Base-by-base conservation (phyloP, 306 rosid genomes). In the Cucurbita moschata region DNA sequence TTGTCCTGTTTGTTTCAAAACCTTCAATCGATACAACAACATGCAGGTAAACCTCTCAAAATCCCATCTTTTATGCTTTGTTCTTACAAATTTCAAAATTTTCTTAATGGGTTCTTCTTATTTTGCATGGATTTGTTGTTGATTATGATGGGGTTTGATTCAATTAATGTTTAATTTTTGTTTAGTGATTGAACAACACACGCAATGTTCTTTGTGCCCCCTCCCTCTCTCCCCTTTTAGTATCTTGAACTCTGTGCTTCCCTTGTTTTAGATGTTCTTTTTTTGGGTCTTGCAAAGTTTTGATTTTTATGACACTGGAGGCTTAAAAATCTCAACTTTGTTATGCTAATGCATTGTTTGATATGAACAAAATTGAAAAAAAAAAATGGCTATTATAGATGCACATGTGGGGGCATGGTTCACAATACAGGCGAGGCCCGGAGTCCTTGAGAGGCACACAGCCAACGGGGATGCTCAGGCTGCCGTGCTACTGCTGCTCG, bases 371-470 rank as follows among this genome's bases (percentile, higher is more conserved):
- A 30, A 51, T 10, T 53, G n/a, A 53, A 21, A 53, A 53, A 16
- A n/a, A 52, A 8, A 53, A 14, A 51, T 59, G 10, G 5, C 4
- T 8, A 1, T 6, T 53, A 16, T 70, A 93, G 98, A 93, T 93
- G 98, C 98, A 93, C 81, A 93, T 93, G 98, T 93, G 98, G 98
- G 98, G 98, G 83, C 98, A 93, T 84, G 98, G 98, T 47, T 93
- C 98, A 21, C 98, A 93, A 46, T 93, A 93, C 73, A 86, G 98
- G 86, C 89, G 91, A 85, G 98, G 98, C 55, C 97, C 98, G 0
- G 98, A 93, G 74, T 93, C 98, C 1, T 85, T 93, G 15, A 82
- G 98, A 72, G 98, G 98, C 0, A 90, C 94, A 4, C 98, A 93
- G 75, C 98, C 98, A 73, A 93, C 98, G 8, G 98, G 97, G 8